Conservation (phyloP, 805 yeast genomes). For the Kazachstania africana region DNA sequence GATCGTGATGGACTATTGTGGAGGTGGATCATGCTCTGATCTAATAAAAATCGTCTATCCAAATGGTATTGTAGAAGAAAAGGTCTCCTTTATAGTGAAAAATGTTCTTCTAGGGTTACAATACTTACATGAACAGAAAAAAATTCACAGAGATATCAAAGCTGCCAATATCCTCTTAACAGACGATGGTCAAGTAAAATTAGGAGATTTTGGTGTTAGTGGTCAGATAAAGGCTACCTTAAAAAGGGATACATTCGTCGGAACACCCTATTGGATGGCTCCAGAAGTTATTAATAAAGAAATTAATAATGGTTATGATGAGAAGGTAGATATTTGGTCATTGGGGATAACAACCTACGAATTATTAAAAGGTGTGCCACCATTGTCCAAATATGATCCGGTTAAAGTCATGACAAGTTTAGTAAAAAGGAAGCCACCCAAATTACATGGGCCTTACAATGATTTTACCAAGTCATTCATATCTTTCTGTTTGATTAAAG, state of each 20-base stretch:
- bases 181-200: conserved; percentile 53
- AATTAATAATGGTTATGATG: conserved; percentile 49
- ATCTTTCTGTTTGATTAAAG: conserved; percentile 51
- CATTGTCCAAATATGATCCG: conserved; percentile 61
- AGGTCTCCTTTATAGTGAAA: conserved; percentile 48
- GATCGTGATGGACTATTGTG: conserved; percentile 92
- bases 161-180: conserved; percentile 80
- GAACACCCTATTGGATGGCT: conserved; percentile 98
- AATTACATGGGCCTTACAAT: conserved; percentile 21
- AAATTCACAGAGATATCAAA: conserved; percentile 83
- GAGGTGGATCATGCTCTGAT: conserved; percentile 85
- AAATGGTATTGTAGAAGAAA: conserved; percentile 29
- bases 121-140: conserved; percentile 63
- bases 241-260: conserved; percentile 69
- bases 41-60: conserved; percentile 36
- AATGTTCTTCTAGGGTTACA: conserved; percentile 59
- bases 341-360: conserved; percentile 88
- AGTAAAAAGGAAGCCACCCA: conserved; percentile 28
- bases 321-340: conserved; percentile 92
- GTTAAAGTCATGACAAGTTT: conserved; percentile 51
- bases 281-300: conserved; percentile 56
- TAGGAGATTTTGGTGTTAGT: conserved; percentile 91
- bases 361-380: conserved; percentile 72
- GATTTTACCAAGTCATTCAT: conserved; percentile 43
- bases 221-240: conserved; percentile 66